Percentiles rank a stretch among this genome's conserved stretches.
phyloP scores from a whole-genome alignment of 2,329 filamentous ascomycete species.

The Trichophyton equinum region DNA sequence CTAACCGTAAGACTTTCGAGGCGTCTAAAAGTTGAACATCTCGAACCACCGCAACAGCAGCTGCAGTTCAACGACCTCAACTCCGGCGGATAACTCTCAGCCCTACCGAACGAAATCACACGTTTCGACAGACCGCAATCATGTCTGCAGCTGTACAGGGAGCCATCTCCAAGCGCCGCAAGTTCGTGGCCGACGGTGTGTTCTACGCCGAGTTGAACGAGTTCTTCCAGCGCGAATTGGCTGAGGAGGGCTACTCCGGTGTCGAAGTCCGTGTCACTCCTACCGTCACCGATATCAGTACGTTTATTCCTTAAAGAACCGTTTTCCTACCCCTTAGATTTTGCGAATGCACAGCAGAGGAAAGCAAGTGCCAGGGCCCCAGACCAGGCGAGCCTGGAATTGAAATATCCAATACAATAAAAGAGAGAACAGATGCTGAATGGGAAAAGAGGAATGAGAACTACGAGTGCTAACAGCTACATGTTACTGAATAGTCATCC shows the following conservation, averaged over 20 bases:
- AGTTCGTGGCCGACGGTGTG: constrained; percentile 95
- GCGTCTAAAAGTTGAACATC: neutral
- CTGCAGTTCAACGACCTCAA: neutral
- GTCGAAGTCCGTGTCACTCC: constrained; percentile 99
- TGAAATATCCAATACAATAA: too few relatives aligned
- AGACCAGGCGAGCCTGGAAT: too few relatives aligned
- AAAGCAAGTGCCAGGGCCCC: too few relatives aligned
- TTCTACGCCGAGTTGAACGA: constrained; percentile 99
- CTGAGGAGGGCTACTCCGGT: constrained; percentile 99
- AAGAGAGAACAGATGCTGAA: neutral
- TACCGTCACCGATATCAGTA: constrained; percentile 97
- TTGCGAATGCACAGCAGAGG: neutral
- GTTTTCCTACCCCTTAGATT: neutral
- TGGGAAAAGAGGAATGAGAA: neutral
- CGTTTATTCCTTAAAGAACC: constrained; percentile 18
- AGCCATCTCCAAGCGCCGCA: constrained; percentile 41
- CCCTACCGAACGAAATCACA: neutral
- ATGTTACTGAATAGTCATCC: constrained; percentile 55
- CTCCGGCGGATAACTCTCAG: constrained; percentile 16
- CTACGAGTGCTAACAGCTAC: neutral
- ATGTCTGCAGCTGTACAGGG: constrained; percentile 39
- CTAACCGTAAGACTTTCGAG: constrained; percentile 9
- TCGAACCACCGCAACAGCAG: neutral
- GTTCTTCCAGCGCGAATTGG: constrained; percentile 99
- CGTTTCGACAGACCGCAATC: constrained; percentile 27